Base-by-base conservation (phyloP, 2,329 filamentous ascomycete species). In the Chrysoporthe puriensis region DNA sequence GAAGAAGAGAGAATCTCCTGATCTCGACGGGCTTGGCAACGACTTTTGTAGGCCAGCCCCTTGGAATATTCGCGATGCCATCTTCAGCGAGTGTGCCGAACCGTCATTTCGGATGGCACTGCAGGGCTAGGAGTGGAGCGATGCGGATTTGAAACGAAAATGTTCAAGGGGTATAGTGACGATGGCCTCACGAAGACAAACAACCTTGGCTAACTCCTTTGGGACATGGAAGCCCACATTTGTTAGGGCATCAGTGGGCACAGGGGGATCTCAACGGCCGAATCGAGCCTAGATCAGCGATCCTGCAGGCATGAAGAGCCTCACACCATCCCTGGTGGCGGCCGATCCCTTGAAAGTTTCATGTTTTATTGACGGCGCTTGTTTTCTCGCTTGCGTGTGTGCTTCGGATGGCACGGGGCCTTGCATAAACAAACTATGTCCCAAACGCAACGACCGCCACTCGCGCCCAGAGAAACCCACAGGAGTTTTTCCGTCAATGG, bases 301-400 rank as follows among this genome's bases (percentile, higher is more conserved):
- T 58, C 54, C 52, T 57, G 63, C 63, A 44, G 46, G 56, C 44
- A 18, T 18, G 14, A 46, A 44, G 65, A 66, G 59, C 65, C 65
- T 57, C 43, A 50, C 16, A 46, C n/a, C 32, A 34, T 14, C 43
- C 64, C 64, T 62, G 52, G 61, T 43, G 34, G 60, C 56, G 18
- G 60, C 46, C 48, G 36, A 26, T 48, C 16, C 60, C 58, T 58
- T 26, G 52, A 52, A 42, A 36, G 65, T 67, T 63, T 67, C 65
- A 63, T 63, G 43, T 67, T 67, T 62, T 52, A 59, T 50, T 59
- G 32, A 60, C 52, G 60, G 65, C 65, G 61, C 61, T 44, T 67
- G 59, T 56, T 62, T 64, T 44, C 36, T 58, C 21, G 48, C 44
- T 36, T 52, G 14, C 46, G 21, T 54, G 36, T 32, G 36, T 11